phyloP scores from a whole-genome alignment of 2,329 filamentous ascomycete species.

The Magnaporthales sp. region DNA sequence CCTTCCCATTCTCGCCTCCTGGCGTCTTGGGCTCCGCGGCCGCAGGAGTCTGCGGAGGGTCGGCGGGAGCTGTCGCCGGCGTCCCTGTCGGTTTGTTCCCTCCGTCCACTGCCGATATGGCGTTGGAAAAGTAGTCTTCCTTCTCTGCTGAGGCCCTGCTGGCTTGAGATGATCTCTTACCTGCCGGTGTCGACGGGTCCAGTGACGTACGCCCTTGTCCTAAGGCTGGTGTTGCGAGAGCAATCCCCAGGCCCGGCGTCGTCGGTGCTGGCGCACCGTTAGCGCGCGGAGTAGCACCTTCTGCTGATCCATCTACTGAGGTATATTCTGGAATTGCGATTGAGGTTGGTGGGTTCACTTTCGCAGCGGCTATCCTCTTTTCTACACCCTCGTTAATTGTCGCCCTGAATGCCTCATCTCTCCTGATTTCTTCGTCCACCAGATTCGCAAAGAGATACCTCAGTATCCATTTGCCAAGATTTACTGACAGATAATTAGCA shows the following conservation, averaged over 20 bases:
- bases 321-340: slow-evolving; percentile 32
- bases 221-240: slow-evolving; percentile 56
- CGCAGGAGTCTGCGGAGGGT: slow-evolving; percentile 21
- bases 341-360: slow-evolving; percentile 49
- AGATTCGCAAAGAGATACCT: slow-evolving; percentile 85
- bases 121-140: slow-evolving; percentile 71
- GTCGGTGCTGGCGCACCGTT: slow-evolving; percentile 51
- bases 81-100: slow-evolving; percentile 35
- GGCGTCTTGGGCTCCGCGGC: slow-evolving; percentile 39
- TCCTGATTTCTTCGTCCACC: slow-evolving; percentile 80
- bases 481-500: slow-evolving; percentile 48
- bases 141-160: slow-evolving; percentile 55
- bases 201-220: slow-evolving; percentile 26
- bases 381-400: slow-evolving; percentile 56
- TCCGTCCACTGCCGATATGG: slow-evolving; percentile 39
- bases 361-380: slow-evolving; percentile 45
- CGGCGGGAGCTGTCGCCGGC: slow-evolving; percentile 27
- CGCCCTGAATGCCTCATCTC: slow-evolving; percentile 67
- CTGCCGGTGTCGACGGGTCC: slow-evolving; percentile 34
- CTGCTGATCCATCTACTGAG: not conserved
- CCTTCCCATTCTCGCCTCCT: slow-evolving; percentile 32
- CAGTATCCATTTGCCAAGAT: slow-evolving; percentile 92
- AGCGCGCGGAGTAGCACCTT: slow-evolving; percentile 49
- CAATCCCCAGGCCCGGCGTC: slow-evolving; percentile 73
- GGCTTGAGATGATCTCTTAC: slow-evolving; percentile 45